Evolutionary conservation across 2,329 filamentous ascomycete species (phyloP).

Genomic region (Colletotrichum sp.): DNA sequence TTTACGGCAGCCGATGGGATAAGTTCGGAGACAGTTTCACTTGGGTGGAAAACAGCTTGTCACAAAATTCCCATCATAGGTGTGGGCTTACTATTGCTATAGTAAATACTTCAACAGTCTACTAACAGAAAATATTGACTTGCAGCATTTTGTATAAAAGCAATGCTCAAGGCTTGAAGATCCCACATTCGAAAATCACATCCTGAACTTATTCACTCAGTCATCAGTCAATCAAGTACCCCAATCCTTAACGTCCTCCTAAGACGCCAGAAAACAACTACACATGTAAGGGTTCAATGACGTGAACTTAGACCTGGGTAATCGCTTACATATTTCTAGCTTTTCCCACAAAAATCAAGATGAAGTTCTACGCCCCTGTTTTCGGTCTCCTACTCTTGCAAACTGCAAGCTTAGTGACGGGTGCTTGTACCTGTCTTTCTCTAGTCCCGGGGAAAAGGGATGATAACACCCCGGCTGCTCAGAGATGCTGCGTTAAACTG

Average conservation of each 20-base stretch:
- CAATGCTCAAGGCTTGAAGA: accelerated
- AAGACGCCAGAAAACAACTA: accelerated
- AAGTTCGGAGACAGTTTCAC: background rate
- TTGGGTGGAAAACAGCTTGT: background rate
- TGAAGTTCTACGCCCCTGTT: background rate
- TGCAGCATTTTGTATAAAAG: background rate
- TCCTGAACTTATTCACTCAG: background rate
- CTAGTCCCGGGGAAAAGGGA: background rate
- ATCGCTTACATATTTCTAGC: background rate
- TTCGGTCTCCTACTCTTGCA: background rate
- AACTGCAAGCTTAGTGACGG: background rate
- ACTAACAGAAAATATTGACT: background rate
- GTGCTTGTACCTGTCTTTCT: background rate
- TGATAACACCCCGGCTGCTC: background rate
- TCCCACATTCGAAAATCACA: background rate
- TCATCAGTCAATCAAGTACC: accelerated
- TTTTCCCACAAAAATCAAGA: accelerated
- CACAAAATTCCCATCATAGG: accelerated
- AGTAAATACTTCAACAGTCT: background rate
- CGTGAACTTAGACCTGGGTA: accelerated
- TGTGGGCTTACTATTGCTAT: background rate
- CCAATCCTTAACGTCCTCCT: accelerated
- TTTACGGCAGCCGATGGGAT: background rate
- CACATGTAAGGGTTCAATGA: background rate
- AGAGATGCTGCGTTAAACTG: background rate